These are phyloP conservation scores for Apiosordaria backusii DNA, from an alignment of 495 filamentous ascomycete species.

Conservation along the genomic window DNA sequence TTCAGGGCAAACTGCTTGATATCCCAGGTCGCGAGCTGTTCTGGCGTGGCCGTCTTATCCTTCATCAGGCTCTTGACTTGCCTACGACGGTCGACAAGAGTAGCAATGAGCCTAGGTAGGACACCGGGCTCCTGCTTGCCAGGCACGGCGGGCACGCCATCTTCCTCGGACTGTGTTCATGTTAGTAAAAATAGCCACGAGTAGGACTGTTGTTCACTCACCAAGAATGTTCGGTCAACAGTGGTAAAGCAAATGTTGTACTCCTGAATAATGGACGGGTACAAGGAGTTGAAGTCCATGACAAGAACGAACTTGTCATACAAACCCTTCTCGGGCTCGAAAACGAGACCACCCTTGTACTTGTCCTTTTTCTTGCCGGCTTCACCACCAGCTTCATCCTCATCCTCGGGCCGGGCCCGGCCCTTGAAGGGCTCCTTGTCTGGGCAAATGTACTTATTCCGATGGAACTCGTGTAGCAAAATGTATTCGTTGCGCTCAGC, in stretches of 20 bases:
- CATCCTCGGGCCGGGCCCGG: slow-evolving; percentile 62
- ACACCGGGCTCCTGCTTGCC: slow-evolving; percentile 70
- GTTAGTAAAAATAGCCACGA: slow-evolving; percentile 20
- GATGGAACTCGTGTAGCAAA: slow-evolving; percentile 91
- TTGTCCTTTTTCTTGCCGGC: slow-evolving; percentile 90
- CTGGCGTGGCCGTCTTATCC: slow-evolving; percentile 76
- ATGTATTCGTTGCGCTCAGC: slow-evolving; percentile 99
- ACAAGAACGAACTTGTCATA: slow-evolving; percentile 97
- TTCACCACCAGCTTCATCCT: slow-evolving; percentile 61
- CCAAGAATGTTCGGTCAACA: slow-evolving; percentile 69
- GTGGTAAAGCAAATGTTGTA: slow-evolving; percentile 99
- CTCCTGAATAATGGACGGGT: slow-evolving; percentile 98
- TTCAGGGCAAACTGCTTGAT: slow-evolving; percentile 97
- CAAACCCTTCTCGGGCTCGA: slow-evolving; percentile 93
- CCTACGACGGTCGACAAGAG: slow-evolving; percentile 78
- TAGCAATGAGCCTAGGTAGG: slow-evolving; percentile 84
- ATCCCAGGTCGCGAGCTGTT: slow-evolving; percentile 92
- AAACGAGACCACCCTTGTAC: slow-evolving; percentile 96
- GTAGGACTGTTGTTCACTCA: slow-evolving; percentile 25
- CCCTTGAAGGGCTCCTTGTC: slow-evolving; percentile 78
- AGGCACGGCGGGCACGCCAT: slow-evolving; percentile 68
- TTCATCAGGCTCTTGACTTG: slow-evolving; percentile 97
- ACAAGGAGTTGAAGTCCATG: slow-evolving; percentile 99
- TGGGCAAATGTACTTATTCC: slow-evolving; percentile 95
- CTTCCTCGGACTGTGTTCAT: slow-evolving; percentile 63